phyloP scores from a whole-genome alignment of 2,329 filamentous ascomycete genomes.

The Monilinia fructigena region DNA sequence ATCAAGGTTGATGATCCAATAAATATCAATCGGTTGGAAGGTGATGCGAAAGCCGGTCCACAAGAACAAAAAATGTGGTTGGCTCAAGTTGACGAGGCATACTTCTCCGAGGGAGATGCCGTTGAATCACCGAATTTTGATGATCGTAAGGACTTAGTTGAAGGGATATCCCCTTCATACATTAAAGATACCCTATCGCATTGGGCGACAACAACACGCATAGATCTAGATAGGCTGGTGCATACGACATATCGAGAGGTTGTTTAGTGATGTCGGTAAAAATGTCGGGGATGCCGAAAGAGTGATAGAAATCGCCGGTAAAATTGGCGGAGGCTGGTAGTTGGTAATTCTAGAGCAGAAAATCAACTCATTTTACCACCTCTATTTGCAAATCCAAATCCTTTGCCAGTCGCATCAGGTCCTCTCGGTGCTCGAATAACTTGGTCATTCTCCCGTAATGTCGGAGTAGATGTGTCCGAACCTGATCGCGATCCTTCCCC shows the following conservation, averaged over 20 bases:
- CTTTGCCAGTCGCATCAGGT: conserved; percentile 73
- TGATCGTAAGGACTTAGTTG: conserved; percentile 48
- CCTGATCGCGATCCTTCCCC: conserved; percentile 44
- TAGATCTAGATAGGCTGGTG: conserved; percentile 68
- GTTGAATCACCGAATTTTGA: conserved; percentile 34
- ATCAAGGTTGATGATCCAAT: conserved; percentile 83
- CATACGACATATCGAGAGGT: conserved; percentile 91
- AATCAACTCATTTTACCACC: conserved; percentile 54
- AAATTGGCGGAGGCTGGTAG: conserved; percentile 97
- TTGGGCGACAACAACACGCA: conserved; percentile 72
- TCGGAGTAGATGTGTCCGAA: conserved; percentile 48
- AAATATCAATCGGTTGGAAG: conserved; percentile 50
- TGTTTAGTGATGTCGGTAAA: conserved; percentile 93
- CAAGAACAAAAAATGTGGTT: conserved; percentile 87
- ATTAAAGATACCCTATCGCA: conserved; percentile 69
- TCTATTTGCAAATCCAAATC: conserved; percentile 71
- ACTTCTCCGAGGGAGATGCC: conserved; percentile 71
- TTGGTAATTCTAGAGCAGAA: conserved; percentile 61
- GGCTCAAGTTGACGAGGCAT: conserved; percentile 79
- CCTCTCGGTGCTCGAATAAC: conserved; percentile 73
- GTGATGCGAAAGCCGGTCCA: conserved; percentile 60
- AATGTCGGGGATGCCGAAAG: conserved; percentile 68
- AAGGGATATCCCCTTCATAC: conserved; percentile 63
- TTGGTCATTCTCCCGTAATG: conserved; percentile 60
- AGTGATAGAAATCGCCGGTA: conserved; percentile 84